Percentiles rank a stretch among this genome's conserved stretches.
Evolutionary conservation across 225 moss, liverwort and hornwort species (phyloP).

Genomic region (Antitrichia curtipendula): DNA sequence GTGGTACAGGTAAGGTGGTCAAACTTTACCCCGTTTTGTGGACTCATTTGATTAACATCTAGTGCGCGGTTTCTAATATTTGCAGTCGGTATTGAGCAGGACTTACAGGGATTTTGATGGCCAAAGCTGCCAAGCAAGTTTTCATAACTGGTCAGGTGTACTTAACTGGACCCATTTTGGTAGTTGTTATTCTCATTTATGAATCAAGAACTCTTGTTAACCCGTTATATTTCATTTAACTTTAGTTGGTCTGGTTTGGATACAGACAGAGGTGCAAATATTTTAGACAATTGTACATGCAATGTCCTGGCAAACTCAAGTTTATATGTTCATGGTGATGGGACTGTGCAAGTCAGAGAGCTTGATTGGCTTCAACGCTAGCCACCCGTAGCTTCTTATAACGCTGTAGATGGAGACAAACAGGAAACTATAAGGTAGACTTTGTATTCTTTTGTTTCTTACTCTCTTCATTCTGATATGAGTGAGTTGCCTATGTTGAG

Average conservation of each 20-base stretch:
- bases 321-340: conserved; percentile 30
- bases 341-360: conserved; percentile 51
- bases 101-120: conserved; percentile 61
- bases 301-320: conserved; percentile 42
- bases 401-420: neutral
- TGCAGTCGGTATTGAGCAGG: conserved; percentile 17
- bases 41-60: neutral
- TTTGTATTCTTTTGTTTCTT: neutral
- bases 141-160: conserved; percentile 56
- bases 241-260: neutral
- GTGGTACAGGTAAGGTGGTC: conserved; percentile 44
- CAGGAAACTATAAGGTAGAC: neutral
- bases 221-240: neutral
- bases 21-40: neutral
- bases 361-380: conserved; percentile 62
- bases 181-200: neutral
- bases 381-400: conserved; percentile 27
- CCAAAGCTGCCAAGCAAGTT: conserved; percentile 46
- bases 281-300: conserved; percentile 64
- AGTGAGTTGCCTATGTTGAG: neutral
- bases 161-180: neutral
- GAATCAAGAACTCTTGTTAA: neutral
- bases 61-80: neutral
- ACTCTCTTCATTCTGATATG: neutral
- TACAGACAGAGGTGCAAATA: conserved; percentile 47